Evolutionary conservation across 371 early-diverging fungal species (phyloP), one percentile per base, ranked within the genome.

Genomic region (Circinella minor): DNA sequence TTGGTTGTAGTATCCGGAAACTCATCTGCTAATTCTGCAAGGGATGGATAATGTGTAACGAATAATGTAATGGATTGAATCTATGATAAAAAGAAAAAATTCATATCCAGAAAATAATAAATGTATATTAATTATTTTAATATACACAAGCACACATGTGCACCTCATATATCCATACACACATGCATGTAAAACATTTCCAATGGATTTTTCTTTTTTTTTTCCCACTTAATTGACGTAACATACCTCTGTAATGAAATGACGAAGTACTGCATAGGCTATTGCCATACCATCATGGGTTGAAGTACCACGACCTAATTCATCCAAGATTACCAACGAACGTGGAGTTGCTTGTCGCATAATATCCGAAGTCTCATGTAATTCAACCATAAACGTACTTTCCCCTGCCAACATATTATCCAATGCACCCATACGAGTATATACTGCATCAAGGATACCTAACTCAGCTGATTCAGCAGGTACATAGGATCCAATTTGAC

Each of bases 291-390:
- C 99, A 72, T 99, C 99, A 47, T 85, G 81, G 1, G 97, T 93
- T 14, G 93, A 89, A 0, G 99, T 99, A 20, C 99, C 99, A 62
- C 99, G 91, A 11, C 99, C 99, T 36, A 99, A 87, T 73, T 99
- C 99, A 78, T 99, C 99, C 75, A 99, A 85, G 43, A 99, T 93
- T 2, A 96, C 93, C 65, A 96, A 77, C 0, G 92, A 93, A 15
- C 88, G 82, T 8, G 71, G 68, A 3, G 96, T 95, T 1, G 90
- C 88, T 13, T 84, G 74, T 39, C 80, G 77, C 75, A 96, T 79
- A 18, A 96, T 91, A 60, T 87, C 89, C 1, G 90, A 83, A 0
- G 95, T 91, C 77, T 96, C 96, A 63, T 83, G 85, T 66, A 97
- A 81, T 80, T 96, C 98, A 4, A 93, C 86, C 92, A 94, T 93